Percentiles rank a stretch among this genome's conserved stretches.
phyloP scores from a whole-genome alignment of 257 asterid genomes.

The Solanum etuberosum region DNA sequence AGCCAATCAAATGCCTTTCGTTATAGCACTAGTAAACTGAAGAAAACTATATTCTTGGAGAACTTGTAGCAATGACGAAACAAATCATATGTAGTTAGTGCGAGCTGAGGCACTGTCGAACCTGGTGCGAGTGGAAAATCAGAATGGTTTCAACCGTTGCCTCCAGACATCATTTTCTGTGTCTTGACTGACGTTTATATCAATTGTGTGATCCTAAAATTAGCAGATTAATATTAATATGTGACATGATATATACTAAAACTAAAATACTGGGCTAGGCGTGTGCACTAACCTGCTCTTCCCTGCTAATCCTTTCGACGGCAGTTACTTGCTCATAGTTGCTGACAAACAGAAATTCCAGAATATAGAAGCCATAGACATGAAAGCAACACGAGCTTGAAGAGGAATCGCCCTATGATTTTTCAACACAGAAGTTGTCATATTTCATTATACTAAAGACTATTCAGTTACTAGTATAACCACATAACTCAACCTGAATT shows the following conservation, averaged over 20 bases:
- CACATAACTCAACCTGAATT: not conserved
- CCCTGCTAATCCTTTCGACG: not conserved
- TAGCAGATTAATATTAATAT: not conserved
- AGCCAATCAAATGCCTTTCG: not conserved
- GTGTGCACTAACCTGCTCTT: not conserved
- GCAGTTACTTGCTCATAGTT: slow-evolving; percentile 58
- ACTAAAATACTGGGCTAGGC: slow-evolving; percentile 6
- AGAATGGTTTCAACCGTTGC: not conserved
- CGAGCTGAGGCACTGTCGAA: not conserved
- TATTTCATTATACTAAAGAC: not conserved
- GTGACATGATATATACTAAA: not conserved
- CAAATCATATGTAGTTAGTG: not conserved
- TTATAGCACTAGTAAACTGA: not conserved
- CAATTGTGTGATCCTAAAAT: not conserved
- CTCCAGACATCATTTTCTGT: not conserved
- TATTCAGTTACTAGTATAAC: not conserved
- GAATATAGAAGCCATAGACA: slow-evolving; percentile 86
- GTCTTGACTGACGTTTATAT: not conserved
- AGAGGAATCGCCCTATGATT: slow-evolving; percentile 72
- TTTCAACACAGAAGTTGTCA: not conserved
- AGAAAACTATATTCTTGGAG: not conserved
- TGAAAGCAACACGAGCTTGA: slow-evolving; percentile 91
- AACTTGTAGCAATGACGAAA: not conserved
- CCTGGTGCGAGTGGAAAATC: not conserved
- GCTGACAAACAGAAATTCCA: slow-evolving; percentile 84